Evolutionary conservation across 2,329 filamentous ascomycete genomes (phyloP).

Genomic region (Penicillium hordei): DNA sequence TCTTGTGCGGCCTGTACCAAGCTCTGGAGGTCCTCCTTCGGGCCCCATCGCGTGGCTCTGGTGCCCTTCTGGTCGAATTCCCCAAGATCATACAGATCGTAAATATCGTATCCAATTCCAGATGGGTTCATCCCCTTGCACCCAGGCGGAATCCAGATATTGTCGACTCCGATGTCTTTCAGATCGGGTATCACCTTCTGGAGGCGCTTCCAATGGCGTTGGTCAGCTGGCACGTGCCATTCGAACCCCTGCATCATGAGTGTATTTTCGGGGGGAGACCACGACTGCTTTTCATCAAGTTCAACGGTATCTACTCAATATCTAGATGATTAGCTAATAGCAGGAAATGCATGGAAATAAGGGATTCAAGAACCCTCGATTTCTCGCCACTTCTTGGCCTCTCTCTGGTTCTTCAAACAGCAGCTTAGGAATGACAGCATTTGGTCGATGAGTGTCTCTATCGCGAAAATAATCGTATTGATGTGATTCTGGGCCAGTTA

Average conservation of each 20-base stretch:
- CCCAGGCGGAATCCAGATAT: constrained; percentile 68
- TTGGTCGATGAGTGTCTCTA: neutral
- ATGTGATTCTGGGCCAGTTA: neutral
- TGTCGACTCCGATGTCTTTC: constrained; percentile 60
- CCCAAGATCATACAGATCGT: constrained; percentile 68
- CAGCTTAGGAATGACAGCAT: constrained; percentile 18
- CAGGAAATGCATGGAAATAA: neutral
- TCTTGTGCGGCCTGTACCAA: constrained; percentile 55
- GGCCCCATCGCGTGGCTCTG: constrained; percentile 66
- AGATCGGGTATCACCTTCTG: constrained; percentile 53
- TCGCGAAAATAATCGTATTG: neutral
- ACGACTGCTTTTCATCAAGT: constrained; percentile 26
- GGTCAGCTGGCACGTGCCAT: constrained; percentile 66
- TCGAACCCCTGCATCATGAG: constrained; percentile 71
- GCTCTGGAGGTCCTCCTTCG: constrained; percentile 59
- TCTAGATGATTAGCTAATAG: neutral
- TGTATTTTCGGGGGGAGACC: constrained; percentile 31
- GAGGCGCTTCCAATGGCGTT: constrained; percentile 62
- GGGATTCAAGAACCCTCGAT: constrained; percentile 7
- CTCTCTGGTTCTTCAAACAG: constrained; percentile 9
- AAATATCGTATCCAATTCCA: constrained; percentile 68
- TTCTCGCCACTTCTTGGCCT: constrained; percentile 13
- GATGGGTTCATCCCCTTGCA: constrained; percentile 64
- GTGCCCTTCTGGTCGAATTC: constrained; percentile 70
- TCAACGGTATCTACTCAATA: constrained; percentile 23